Evolutionary conservation across 106 monocot genomes (phyloP), one percentile per base, ranked within the genome.

Genomic region (Xerophyta viscosa): DNA sequence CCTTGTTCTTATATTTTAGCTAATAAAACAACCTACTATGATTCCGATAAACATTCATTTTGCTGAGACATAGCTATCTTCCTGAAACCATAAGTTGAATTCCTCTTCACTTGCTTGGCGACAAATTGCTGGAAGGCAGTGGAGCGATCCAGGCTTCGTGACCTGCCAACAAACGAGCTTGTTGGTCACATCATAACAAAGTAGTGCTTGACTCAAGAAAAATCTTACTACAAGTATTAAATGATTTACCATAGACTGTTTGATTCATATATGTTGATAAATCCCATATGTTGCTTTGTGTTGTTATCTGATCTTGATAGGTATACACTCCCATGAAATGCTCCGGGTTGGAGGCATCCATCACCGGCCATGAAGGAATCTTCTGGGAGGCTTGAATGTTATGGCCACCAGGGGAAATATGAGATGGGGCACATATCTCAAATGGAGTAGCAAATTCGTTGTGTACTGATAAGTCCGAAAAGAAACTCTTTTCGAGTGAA

Each of bases 101-200:
- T 73, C 72, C 23, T 66, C 68, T 73, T 66, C 66, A 22, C 73
- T 73, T 41, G 66, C 67, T 61, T 73, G 73, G 48, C 73, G 54
- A 30, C 73, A 73, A 56, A 73, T 60, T 21, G 28, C 23, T 8
- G 52, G 54, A 53, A n/a, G 71, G n/a, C 14, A 29, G 5, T 25
- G 39, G 29, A 18, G 48, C 8, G 28, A 55, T 67, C 48, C 61
- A 67, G 24, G 52, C 22, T 44, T 73, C 55, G 18, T 25, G 7
- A 19, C 61, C 73, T 67, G 49, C 8, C 37, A 61, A 25, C 45
- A 24, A 50, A 19, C 33, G n/a, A n/a, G n/a, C n/a, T n/a, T n/a
- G n/a, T n/a, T n/a, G n/a, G n/a, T n/a, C n/a, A n/a, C n/a, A n/a
- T n/a, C n/a, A n/a, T n/a, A n/a, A n/a, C n/a, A n/a, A n/a, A n/a